These are phyloP conservation scores for Strombidium stylifer DNA, from an alignment of 73 alveolate species.

Conservation along the genomic window DNA sequence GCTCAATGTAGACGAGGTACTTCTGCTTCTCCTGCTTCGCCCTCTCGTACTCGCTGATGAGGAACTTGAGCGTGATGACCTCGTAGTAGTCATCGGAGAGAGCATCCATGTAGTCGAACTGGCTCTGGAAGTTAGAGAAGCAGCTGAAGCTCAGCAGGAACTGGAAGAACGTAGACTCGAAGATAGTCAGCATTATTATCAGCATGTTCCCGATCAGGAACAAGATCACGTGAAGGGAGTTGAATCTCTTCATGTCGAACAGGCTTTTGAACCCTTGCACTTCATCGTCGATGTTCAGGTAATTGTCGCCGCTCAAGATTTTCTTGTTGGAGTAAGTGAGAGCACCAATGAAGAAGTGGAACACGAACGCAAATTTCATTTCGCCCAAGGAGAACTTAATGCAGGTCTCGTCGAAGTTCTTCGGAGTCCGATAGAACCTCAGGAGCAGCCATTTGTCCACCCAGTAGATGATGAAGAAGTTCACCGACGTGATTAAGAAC, in stretches of 20 bases:
- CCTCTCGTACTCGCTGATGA: no score
- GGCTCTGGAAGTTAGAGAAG: no score
- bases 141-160: no score
- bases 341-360: conserved; percentile 40
- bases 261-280: no score
- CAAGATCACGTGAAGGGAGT: not conserved
- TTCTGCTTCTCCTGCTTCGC: no score
- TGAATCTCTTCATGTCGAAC: no score
- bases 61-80: no score
- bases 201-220: not conserved
- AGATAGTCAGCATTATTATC: not conserved
- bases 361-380: conserved; percentile 8
- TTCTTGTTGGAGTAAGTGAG: conserved; percentile 36
- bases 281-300: no score
- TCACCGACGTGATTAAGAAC: conserved; percentile 1
- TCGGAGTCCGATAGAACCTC: conserved; percentile 46
- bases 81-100: no score
- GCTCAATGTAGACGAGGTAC: no score
- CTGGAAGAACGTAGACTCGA: not conserved
- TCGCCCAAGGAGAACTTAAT: not conserved
- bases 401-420: conserved; percentile 26
- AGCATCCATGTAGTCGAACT: no score
- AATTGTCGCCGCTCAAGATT: conserved; percentile 6
- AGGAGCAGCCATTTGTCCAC: conserved; percentile 45
- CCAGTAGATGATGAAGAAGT: conserved; percentile 52